Base-by-base conservation (phyloP, 352 stramenopile species). In the Pythium guiyangense region DNA sequence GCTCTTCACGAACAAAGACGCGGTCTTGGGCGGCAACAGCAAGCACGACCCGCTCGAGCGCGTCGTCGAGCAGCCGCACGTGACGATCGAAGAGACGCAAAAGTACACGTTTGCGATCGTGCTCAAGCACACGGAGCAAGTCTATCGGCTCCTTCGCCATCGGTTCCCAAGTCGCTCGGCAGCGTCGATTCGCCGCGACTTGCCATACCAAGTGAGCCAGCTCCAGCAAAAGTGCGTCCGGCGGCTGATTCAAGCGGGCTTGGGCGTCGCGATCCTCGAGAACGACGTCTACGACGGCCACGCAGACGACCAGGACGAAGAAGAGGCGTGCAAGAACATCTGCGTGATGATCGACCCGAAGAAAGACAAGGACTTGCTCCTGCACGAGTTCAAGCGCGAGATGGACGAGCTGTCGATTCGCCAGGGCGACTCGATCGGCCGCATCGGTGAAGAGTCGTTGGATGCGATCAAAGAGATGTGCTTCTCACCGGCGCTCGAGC, bases 21-120 rank as follows among this genome's bases (percentile, higher is more conserved):
- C 29, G 2, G 48, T 22, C 18, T 17, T n/a, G 29, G 58, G 45
- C 12, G 44, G 34, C 49, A 57, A 10, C 34, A 68, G 27, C 57
- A 67, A 31, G 51, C 64, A 73, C 34, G 61, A 54, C 20, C 27
- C 68, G 8, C 25, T 72, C 25, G 37, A 79, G 35, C 73, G 68
- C 40, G 54, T 75, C 15, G 62, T 68, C 15, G 71, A 73, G 6
- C 66, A 73, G 0, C 74, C 83, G 4, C 83, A 92, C 44, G 72
- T 92, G 54, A 88, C 80, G 2, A 90, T 95, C 40, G 78, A 95
- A 35, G 85, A 95, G 64, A 74, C 81, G 49, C 85, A 95, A 52
- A 92, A 92, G 68, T 95, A 95, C 63, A 95, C 85, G 31, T 95
- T 95, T 60, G 83, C 85, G 3, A 77, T 95, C 45, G 74, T 95